phyloP scores from a whole-genome alignment of 2,329 filamentous ascomycete genomes.

The Fusarium abutilonis region DNA sequence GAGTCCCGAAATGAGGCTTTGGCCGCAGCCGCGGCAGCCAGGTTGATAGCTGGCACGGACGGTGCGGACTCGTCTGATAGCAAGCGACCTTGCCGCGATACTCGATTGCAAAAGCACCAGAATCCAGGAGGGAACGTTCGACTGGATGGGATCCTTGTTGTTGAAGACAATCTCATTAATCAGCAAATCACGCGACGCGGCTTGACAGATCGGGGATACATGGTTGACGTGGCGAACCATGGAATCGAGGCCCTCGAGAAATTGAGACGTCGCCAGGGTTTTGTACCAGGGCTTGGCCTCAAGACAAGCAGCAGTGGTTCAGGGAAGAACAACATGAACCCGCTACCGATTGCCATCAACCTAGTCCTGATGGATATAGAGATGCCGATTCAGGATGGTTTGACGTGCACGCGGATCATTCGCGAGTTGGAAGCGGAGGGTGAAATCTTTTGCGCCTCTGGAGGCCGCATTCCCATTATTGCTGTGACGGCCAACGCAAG shows the following conservation, averaged over 20 bases:
- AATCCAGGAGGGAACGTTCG: slow-evolving; percentile 44
- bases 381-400: slow-evolving; percentile 78
- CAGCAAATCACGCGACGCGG: slow-evolving; percentile 65
- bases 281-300: slow-evolving; percentile 33
- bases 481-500: slow-evolving; percentile 75
- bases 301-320: slow-evolving; percentile 9
- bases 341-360: slow-evolving; percentile 56
- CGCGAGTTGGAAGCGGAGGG: slow-evolving; percentile 67
- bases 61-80: slow-evolving; percentile 24
- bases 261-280: slow-evolving; percentile 46
- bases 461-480: slow-evolving; percentile 68
- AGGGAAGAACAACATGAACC: slow-evolving; percentile 26
- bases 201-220: slow-evolving; percentile 60
- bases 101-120: slow-evolving; percentile 39
- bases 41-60: slow-evolving; percentile 44
- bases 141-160: slow-evolving; percentile 60
- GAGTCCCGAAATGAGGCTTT: slow-evolving; percentile 54
- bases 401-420: slow-evolving; percentile 72
- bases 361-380: slow-evolving; percentile 80
- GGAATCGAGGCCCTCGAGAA: slow-evolving; percentile 65
- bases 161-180: slow-evolving; percentile 71
- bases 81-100: slow-evolving; percentile 38
- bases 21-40: slow-evolving; percentile 50
- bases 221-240: slow-evolving; percentile 65
- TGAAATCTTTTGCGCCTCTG: slow-evolving; percentile 56